phyloP scores from a whole-genome alignment of 257 asterid species.

The Euphrasia confusa region DNA sequence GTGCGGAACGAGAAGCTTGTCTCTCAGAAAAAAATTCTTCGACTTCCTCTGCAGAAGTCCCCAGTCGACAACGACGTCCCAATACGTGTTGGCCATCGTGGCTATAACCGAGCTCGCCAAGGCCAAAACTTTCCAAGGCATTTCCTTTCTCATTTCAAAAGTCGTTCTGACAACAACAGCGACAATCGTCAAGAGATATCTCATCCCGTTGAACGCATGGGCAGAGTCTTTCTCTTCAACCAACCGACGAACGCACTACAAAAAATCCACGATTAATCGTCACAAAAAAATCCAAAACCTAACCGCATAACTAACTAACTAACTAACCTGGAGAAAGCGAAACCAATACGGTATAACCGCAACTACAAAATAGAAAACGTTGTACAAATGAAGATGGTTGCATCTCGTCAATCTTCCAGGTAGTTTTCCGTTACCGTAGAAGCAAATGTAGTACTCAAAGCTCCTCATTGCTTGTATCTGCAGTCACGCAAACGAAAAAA shows the following conservation, averaged over 20 bases:
- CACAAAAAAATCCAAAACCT: no score
- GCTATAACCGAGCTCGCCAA: constrained; percentile 55
- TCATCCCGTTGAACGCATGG: constrained; percentile 59
- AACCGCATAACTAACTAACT: no score
- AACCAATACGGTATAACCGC: constrained; percentile 81
- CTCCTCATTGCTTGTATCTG: constrained; percentile 82
- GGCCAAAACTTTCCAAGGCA: constrained; percentile 59
- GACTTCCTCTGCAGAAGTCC: constrained; percentile 69
- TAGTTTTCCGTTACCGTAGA: constrained; percentile 42
- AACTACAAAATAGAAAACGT: constrained; percentile 55
- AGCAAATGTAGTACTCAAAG: constrained; percentile 74
- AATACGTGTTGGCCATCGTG: constrained; percentile 54
- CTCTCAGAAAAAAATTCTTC: constrained; percentile 56
- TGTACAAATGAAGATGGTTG: constrained; percentile 43
- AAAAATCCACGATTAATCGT: no score
- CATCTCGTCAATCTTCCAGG: constrained; percentile 39
- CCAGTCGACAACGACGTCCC: constrained; percentile 88
- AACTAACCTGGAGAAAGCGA: constrained; percentile 74
- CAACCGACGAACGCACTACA: constrained; percentile 67
- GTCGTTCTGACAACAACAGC: constrained; percentile 73
- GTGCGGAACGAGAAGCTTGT: constrained; percentile 50
- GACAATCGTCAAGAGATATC: constrained; percentile 69
- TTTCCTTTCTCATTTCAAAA: constrained; percentile 43
- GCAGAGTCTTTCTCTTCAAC: constrained; percentile 54
- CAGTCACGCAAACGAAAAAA: constrained; percentile 26